These are phyloP conservation scores for Dactylonectria macrodidyma DNA, from an alignment of 2,329 filamentous ascomycete genomes.

Conservation along the genomic window DNA sequence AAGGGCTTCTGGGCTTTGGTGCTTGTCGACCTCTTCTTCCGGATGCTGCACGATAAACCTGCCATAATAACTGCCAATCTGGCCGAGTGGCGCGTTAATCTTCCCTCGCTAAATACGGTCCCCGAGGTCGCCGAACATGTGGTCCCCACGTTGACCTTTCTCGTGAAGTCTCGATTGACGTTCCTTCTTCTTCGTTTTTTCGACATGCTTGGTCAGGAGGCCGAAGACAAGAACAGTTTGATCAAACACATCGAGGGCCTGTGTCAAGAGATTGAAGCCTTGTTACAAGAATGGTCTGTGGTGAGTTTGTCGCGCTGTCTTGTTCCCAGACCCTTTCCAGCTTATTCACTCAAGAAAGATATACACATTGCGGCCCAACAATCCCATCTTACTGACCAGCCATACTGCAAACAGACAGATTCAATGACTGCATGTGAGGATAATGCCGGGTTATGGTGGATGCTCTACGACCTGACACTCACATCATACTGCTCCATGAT, in stretches of 20 bases:
- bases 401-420: constrained; percentile 11
- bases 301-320: constrained; percentile 7
- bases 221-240: background rate
- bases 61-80: constrained; percentile 17
- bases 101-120: background rate
- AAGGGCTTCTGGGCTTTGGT: constrained; percentile 16
- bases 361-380: too few species aligned
- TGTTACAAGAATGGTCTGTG: constrained; percentile 16
- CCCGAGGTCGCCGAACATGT: constrained; percentile 1
- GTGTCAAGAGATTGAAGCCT: constrained; percentile 12
- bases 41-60: constrained; percentile 20
- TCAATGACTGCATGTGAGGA: constrained; percentile 8
- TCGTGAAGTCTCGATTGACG: constrained; percentile 17
- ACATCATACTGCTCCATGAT: constrained; percentile 12
- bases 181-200: constrained; percentile 17
- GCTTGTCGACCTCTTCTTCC: constrained; percentile 21
- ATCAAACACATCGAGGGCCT: constrained; percentile 6
- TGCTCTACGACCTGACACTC: constrained; percentile 8
- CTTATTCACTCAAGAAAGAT: too few species aligned
- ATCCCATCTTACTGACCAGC: too few species aligned
- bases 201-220: background rate
- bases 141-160: constrained; percentile 8
- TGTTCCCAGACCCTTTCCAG: too few species aligned
- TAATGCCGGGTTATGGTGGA: constrained; percentile 10
- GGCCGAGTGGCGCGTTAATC: constrained; percentile 16